Base-by-base conservation (phyloP, 768 basidiomycete species). In the Tylopilus vinaceipallidus region DNA sequence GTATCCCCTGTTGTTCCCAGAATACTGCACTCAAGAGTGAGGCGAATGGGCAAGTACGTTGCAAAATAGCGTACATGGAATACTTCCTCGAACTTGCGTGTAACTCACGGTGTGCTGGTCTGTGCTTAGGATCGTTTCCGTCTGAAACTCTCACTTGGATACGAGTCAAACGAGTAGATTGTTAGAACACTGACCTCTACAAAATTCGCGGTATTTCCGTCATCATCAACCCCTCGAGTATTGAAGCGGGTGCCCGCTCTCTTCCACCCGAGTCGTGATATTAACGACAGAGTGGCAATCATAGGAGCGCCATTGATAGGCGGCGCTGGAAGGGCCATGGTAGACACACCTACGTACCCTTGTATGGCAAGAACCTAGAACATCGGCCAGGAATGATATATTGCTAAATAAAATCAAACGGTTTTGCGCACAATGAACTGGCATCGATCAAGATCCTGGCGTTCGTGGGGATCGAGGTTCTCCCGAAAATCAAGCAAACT, bases 191-290 rank as follows among this genome's bases (percentile, higher is more conserved):
- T 46, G 58, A 84, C 91, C 81, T 99, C 97, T 7, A 95, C 95
- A 68, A 97, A 98, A 63, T 98, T 98, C 27, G 95, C 95, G 26
- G 86, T 88, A 63, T 94, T 85, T 32, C 95, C 93, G 55, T 94
- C 90, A 64, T 97, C 95, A 62, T 98, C 95, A 10, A 98, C 89
- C 2, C 95, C 95, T 50, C 95, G 81, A 12, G 94, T 94, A 66
- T 97, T 98, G 73, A 98, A 99, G 33, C 97, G 82, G 17, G 97
- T 98, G 3, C 97, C 97, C 22, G 97, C 95, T 56, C 95, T 79
- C 71, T 92, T 95, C 86, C 91, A 95, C 10, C 94, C 87, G 5
- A 98, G 76, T 34, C 97, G 77, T 12, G 89, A 92, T 42, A 98
- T 87, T 49, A 99, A 71, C 4, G 85, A 81, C 19, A 97, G 67